These are phyloP conservation scores for Patellaria atrata DNA, from an alignment of 495 filamentous ascomycete species.

Conservation along the genomic window DNA sequence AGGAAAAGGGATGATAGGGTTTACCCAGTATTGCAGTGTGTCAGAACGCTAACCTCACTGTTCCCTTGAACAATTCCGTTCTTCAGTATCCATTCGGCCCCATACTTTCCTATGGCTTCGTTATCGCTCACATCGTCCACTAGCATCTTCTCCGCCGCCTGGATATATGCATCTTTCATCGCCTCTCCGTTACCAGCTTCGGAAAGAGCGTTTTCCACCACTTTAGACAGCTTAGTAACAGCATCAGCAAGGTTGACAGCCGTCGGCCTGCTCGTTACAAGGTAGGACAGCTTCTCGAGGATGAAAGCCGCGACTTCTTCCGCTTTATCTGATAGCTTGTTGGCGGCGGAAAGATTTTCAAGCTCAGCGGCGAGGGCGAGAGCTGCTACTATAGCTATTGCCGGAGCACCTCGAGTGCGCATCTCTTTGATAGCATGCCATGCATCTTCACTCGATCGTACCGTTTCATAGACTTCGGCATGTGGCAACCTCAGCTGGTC, in stretches of 20 bases:
- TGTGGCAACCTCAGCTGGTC: constrained; percentile 89
- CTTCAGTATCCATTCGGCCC: constrained; percentile 65
- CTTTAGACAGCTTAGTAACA: constrained; percentile 55
- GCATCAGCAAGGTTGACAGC: constrained; percentile 92
- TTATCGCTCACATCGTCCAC: constrained; percentile 80
- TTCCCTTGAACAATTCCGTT: constrained; percentile 27
- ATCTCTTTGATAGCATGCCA: constrained; percentile 89
- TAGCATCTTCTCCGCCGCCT: constrained; percentile 72
- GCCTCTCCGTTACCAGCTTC: constrained; percentile 28
- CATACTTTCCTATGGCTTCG: constrained; percentile 63
- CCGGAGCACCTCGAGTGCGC: constrained; percentile 86
- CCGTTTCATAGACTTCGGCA: constrained; percentile 59
- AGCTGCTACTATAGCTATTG: constrained; percentile 92
- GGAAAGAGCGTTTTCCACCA: constrained; percentile 32
- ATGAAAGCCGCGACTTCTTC: constrained; percentile 55
- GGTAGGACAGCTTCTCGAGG: constrained; percentile 58
- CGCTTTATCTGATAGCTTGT: constrained; percentile 27
- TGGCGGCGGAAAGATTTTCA: constrained; percentile 28
- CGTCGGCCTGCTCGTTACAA: constrained; percentile 76
- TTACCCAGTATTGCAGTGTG: constrained; percentile 94
- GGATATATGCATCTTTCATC: constrained; percentile 53
- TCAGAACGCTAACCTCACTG: constrained; percentile 55
- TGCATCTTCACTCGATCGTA: constrained; percentile 62
- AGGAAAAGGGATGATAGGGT: constrained; percentile 14
- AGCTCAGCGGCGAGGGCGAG: constrained; percentile 71